phyloP scores from a whole-genome alignment of 257 asterid species.

The Solanum pinnatisectum region DNA sequence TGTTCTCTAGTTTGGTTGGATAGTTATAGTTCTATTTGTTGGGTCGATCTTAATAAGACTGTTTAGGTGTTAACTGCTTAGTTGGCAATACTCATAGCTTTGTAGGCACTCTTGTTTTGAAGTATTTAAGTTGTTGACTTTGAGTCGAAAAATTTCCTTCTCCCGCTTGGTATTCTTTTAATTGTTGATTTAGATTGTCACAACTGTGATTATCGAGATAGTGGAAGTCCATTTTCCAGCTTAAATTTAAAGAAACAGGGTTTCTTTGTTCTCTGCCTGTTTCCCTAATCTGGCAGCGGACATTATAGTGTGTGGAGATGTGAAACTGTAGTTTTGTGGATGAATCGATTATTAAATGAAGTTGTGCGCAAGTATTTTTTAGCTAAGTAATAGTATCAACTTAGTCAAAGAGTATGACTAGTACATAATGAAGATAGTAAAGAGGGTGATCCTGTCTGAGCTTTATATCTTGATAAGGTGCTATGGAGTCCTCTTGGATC shows the following conservation, averaged over 20 bases:
- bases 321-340: not conserved
- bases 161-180: not conserved
- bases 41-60: conserved; percentile 1
- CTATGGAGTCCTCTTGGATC: not conserved
- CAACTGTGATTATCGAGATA: not conserved
- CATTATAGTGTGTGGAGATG: not conserved
- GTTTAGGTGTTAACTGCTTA: not conserved
- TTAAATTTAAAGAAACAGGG: not conserved
- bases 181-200: not conserved
- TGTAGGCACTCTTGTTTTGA: not conserved
- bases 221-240: not conserved
- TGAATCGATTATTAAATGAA: not conserved
- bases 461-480: not conserved
- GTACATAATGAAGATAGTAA: not conserved
- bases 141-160: not conserved
- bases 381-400: not conserved
- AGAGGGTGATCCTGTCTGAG: not conserved
- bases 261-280: not conserved
- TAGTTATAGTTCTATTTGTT: conserved; percentile 11
- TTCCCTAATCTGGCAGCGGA: not conserved
- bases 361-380: not conserved
- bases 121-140: not conserved
- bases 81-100: not conserved
- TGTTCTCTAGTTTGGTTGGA: conserved; percentile 11
- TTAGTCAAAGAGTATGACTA: not conserved